These are phyloP conservation scores for Apiotrichum montevideense DNA, from an alignment of 1,284 basidiomycete genomes.

Conservation along the genomic window DNA sequence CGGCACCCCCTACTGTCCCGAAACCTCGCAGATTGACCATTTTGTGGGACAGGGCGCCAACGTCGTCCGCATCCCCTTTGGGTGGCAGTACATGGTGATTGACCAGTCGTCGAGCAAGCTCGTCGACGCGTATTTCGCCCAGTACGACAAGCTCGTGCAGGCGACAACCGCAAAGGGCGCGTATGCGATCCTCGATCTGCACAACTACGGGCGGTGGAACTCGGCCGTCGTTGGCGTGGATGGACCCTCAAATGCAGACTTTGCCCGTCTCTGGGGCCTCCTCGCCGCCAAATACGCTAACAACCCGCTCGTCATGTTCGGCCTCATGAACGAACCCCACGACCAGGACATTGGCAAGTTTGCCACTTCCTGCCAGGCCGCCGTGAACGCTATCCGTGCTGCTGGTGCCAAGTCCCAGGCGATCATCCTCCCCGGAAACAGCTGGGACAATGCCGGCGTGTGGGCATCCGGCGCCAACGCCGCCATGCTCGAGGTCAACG, in stretches of 20 bases:
- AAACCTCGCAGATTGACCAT: slow-evolving; percentile 55
- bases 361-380: slow-evolving; percentile 35
- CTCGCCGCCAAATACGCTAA: slow-evolving; percentile 54
- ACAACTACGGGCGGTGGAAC: slow-evolving; percentile 46
- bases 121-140: slow-evolving; percentile 49
- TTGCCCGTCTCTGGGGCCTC: slow-evolving; percentile 56
- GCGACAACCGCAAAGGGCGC: slow-evolving; percentile 51
- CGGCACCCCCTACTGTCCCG: slow-evolving; percentile 42
- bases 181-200: slow-evolving; percentile 54
- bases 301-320: slow-evolving; percentile 50
- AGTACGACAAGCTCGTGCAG: slow-evolving; percentile 50
- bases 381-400: slow-evolving; percentile 43
- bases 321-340: slow-evolving; percentile 46
- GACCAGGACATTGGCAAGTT: slow-evolving; percentile 34
- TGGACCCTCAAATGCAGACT: slow-evolving; percentile 54
- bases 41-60: slow-evolving; percentile 47
- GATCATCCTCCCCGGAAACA: slow-evolving; percentile 40
- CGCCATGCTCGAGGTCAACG: slow-evolving; percentile 52
- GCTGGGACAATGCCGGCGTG: slow-evolving; percentile 29
- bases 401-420: slow-evolving; percentile 41
- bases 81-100: slow-evolving; percentile 57
- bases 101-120: slow-evolving; percentile 44
- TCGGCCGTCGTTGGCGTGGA: slow-evolving; percentile 52
- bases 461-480: slow-evolving; percentile 44
- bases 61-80: slow-evolving; percentile 49